These are phyloP conservation scores for Rubia tinctorum DNA, from an alignment of 305 asterid genomes.

Conservation along the genomic window DNA sequence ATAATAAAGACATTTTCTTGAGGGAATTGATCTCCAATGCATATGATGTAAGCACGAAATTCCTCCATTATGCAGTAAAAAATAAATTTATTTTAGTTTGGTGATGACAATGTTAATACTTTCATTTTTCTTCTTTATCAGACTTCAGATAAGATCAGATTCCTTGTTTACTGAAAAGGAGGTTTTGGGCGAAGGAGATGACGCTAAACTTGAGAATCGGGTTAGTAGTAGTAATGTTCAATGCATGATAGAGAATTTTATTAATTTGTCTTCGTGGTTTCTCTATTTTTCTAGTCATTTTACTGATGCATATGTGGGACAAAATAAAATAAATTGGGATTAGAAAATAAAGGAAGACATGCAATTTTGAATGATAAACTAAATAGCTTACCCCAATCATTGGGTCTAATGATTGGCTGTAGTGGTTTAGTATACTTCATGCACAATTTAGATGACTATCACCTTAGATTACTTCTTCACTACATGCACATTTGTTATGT, in stretches of 20 bases:
- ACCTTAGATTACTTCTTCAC: neutral
- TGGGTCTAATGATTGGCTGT: neutral
- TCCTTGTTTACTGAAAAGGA: constrained; percentile 86
- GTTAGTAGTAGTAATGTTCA: constrained; percentile 24
- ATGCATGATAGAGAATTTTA: neutral
- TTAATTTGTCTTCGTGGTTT: neutral
- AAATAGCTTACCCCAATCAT: neutral
- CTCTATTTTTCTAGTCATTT: neutral
- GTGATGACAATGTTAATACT: constrained; percentile 8
- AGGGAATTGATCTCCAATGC: constrained; percentile 99
- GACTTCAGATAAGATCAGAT: constrained; percentile 93
- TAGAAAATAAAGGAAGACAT: too few species aligned
- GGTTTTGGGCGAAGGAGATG: constrained; percentile 88
- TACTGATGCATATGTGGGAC: too few species aligned
- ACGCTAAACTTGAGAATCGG: constrained; percentile 92
- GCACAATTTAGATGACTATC: neutral
- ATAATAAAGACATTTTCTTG: constrained; percentile 91
- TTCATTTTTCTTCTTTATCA: constrained; percentile 23
- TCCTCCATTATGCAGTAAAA: too few species aligned
- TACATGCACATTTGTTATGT: neutral
- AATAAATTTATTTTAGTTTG: neutral
- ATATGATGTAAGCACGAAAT: constrained; percentile 68
- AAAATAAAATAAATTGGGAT: too few species aligned
- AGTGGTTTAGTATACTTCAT: neutral
- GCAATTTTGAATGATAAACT: too few species aligned